Conservation (phyloP, 164 flowering plant species). For the Umbellularia californica region DNA sequence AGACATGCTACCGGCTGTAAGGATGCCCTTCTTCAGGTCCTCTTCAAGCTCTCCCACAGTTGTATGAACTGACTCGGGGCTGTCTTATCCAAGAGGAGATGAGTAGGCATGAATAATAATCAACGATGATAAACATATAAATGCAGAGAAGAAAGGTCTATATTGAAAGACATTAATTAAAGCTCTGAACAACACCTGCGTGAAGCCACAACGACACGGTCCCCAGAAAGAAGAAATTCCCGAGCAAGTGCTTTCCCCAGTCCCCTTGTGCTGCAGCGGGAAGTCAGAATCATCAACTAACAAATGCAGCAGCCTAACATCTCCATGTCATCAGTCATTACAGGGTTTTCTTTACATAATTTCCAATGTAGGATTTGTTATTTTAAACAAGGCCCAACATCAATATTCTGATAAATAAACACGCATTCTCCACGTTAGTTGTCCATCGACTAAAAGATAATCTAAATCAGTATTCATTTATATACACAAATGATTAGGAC, state of each 20-base stretch:
- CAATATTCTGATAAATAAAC: not conserved
- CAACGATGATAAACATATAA: not conserved
- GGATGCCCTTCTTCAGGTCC: constrained; percentile 55
- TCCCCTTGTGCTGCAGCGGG: constrained; percentile 72
- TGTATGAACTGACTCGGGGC: constrained; percentile 67
- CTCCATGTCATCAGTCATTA: not conserved
- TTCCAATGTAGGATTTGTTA: not conserved
- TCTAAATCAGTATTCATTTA: not conserved
- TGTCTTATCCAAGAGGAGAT: constrained; percentile 30
- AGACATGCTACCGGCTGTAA: constrained; percentile 29
- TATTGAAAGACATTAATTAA: not conserved
- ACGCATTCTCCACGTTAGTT: not conserved
- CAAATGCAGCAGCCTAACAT: not conserved
- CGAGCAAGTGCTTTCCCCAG: constrained; percentile 97
- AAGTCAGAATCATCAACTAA: not conserved
- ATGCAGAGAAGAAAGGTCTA: not conserved
- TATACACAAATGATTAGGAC: not conserved
- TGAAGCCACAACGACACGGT: constrained; percentile 84
- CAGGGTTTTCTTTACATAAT: too few species aligned
- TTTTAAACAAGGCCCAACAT: not conserved
- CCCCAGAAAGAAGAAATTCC: constrained; percentile 96
- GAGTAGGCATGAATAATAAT: constrained; percentile 2
- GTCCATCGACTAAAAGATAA: not conserved
- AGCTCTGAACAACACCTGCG: constrained; percentile 56
- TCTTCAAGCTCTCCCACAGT: constrained; percentile 78